A percentile compares a stretch with the other conserved stretches of the same genome.
These are phyloP conservation scores for Calonectria naviculata DNA, from an alignment of 2,329 filamentous ascomycete species.

Conservation along the genomic window DNA sequence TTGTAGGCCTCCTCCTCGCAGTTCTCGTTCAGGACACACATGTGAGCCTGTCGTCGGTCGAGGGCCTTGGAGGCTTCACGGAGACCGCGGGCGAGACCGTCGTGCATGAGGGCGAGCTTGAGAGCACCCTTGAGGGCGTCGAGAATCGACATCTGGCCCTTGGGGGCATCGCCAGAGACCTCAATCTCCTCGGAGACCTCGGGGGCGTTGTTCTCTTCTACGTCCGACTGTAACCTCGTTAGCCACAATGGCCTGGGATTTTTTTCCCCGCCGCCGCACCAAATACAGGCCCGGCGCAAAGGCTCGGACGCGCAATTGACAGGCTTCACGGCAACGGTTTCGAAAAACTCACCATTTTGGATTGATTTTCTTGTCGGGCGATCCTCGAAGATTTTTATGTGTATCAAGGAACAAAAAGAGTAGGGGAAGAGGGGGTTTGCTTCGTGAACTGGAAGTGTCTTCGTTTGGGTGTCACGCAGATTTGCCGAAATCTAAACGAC, in stretches of 20 bases:
- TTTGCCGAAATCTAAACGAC: slow-evolving; percentile 50
- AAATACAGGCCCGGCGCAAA: not conserved
- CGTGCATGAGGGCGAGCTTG: slow-evolving; percentile 99
- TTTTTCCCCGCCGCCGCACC: slow-evolving; percentile 12
- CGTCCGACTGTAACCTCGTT: slow-evolving; percentile 82
- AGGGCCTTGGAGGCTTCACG: slow-evolving; percentile 99
- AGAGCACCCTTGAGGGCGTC: slow-evolving; percentile 99
- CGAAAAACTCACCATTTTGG: slow-evolving; percentile 69
- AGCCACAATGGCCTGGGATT: slow-evolving; percentile 29
- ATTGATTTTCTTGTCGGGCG: slow-evolving; percentile 68
- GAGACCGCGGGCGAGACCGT: slow-evolving; percentile 97
- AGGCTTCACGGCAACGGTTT: not conserved
- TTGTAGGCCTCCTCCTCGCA: slow-evolving; percentile 99
- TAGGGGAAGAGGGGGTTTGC: slow-evolving; percentile 36
- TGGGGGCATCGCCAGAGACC: slow-evolving; percentile 90
- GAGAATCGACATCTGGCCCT: slow-evolving; percentile 96
- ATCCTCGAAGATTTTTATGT: slow-evolving; percentile 73
- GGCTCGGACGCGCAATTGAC: slow-evolving; percentile 31
- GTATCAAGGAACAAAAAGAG: slow-evolving; percentile 44
- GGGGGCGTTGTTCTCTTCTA: slow-evolving; percentile 97
- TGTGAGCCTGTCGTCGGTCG: slow-evolving; percentile 98
- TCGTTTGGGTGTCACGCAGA: slow-evolving; percentile 46
- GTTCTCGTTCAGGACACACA: slow-evolving; percentile 99
- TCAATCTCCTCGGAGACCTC: slow-evolving; percentile 91
- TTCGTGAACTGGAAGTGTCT: slow-evolving; percentile 46